Evolutionary conservation across 2,329 filamentous ascomycete genomes (phyloP).

Genomic region (Colletotrichum kahawae): DNA sequence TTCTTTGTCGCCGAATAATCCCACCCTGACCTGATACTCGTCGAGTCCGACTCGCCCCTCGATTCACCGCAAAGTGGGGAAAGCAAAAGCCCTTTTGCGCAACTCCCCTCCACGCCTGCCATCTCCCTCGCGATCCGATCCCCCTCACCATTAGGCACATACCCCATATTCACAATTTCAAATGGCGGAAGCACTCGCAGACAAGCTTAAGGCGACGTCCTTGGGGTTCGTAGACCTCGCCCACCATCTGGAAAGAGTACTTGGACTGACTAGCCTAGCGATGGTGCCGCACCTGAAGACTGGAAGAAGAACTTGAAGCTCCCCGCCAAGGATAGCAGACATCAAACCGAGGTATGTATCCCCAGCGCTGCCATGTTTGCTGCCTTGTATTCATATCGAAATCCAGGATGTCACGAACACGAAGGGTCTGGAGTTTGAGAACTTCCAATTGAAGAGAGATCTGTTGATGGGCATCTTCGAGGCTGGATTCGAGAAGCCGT

Average conservation of each 20-base stretch:
- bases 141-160: conserved; percentile 9
- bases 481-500: conserved; percentile 97
- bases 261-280: conserved; percentile 46
- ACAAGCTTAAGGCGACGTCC: conserved; percentile 47
- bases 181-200: conserved; percentile 52
- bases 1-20: neutral
- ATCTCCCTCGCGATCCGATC: neutral
- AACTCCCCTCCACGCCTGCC: neutral
- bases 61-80: conserved; percentile 19
- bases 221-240: conserved; percentile 38
- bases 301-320: conserved; percentile 79
- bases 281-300: conserved; percentile 60
- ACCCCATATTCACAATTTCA: neutral
- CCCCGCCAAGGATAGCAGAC: conserved; percentile 75
- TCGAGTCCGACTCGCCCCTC: conserved; percentile 16
- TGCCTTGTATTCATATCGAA: neutral
- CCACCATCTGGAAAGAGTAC: neutral
- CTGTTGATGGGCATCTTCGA: conserved; percentile 99
- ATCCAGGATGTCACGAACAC: conserved; percentile 93
- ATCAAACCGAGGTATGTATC: conserved; percentile 77
- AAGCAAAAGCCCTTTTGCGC: conserved; percentile 19
- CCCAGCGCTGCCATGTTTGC: neutral
- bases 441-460: conserved; percentile 93
- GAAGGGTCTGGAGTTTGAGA: conserved; percentile 96
- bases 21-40: neutral